Conservation (phyloP, 1,284 basidiomycete genomes). For the Puccinia horiana region DNA sequence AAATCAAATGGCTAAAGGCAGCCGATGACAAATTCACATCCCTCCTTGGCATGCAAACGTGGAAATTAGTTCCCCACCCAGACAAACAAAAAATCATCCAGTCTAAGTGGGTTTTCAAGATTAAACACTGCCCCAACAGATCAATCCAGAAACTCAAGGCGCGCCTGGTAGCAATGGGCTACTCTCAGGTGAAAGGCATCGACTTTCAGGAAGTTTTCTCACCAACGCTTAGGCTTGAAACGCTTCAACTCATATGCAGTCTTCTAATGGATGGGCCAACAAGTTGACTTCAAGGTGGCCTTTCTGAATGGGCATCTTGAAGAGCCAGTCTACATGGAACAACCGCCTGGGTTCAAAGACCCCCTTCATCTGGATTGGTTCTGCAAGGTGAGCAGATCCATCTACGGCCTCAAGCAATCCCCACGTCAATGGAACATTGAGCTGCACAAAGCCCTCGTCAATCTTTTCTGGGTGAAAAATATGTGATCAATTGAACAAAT, state of each 20-base stretch:
- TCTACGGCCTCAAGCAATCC: constrained; percentile 36
- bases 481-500: too few species aligned
- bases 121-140: not conserved
- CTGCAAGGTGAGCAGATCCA: not conserved
- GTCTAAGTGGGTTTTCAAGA: constrained; percentile 34
- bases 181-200: too few species aligned
- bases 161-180: too few species aligned
- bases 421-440: constrained; percentile 24
- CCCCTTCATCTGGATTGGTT: constrained; percentile 21
- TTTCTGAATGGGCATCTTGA: constrained; percentile 27
- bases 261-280: constrained; percentile 13
- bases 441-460: not conserved
- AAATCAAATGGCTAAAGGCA: not conserved
- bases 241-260: not conserved
- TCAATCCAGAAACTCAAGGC: constrained; percentile 22
- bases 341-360: constrained; percentile 9
- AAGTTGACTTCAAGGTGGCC: too few species aligned
- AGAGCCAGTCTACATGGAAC: too few species aligned
- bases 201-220: constrained; percentile 28
- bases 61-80: constrained; percentile 16
- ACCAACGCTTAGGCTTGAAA: not conserved
- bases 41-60: constrained; percentile 13
- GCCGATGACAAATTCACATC: constrained; percentile 7
- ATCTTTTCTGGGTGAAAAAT: too few species aligned
- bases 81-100: not conserved